A percentile compares a stretch with the other conserved stretches of the same genome.
phyloP scores from a whole-genome alignment of 306 rosid species.

The Vicia faba region DNA sequence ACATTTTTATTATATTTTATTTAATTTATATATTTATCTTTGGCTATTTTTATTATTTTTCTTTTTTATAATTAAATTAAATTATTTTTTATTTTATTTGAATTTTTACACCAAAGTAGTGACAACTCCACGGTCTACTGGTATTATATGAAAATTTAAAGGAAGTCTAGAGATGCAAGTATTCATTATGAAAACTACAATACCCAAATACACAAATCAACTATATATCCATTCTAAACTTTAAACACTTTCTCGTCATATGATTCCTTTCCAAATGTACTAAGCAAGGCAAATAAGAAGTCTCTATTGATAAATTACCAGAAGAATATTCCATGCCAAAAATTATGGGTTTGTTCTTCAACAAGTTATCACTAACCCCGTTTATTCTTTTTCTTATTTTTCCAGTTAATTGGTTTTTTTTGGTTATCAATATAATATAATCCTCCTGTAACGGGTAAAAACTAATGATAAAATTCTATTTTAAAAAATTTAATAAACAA shows the following conservation, averaged over 20 bases:
- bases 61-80: too few species aligned
- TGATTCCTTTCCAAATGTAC: conserved; percentile 30
- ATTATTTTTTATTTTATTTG: too few species aligned
- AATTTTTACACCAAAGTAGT: too few species aligned
- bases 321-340: conserved; percentile 6
- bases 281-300: conserved; percentile 20
- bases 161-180: neutral
- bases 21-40: too few species aligned
- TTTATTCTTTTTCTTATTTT: neutral
- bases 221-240: neutral
- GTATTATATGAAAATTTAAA: neutral
- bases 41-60: too few species aligned
- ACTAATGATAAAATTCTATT: too few species aligned
- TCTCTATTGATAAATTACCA: neutral
- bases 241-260: neutral
- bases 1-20: too few species aligned
- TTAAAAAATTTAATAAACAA: too few species aligned
- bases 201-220: neutral
- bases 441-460: too few species aligned
- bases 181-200: neutral
- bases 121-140: too few species aligned
- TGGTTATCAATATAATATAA: too few species aligned
- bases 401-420: too few species aligned
- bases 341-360: neutral
- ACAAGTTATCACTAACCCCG: conserved; percentile 5